Conservation (phyloP, 2,329 filamentous ascomycete genomes). For the Aspergillus floridensis region DNA sequence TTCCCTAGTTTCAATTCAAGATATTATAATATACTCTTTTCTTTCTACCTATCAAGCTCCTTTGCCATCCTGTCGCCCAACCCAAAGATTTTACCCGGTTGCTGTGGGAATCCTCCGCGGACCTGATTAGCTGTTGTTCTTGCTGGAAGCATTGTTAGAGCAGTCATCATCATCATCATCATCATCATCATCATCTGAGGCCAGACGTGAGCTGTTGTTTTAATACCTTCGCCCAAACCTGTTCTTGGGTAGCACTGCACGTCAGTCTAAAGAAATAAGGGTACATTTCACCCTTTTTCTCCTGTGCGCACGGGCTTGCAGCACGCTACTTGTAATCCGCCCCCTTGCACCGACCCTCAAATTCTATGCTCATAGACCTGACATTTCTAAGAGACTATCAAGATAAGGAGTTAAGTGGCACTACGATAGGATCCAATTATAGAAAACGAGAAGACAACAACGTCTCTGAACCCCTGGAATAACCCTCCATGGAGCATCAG, state of each 20-base stretch:
- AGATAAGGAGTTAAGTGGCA: neutral
- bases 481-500: slow-evolving; percentile 10
- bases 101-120: slow-evolving; percentile 1
- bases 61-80: neutral
- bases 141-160: neutral
- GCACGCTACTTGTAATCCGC: neutral
- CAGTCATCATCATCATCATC: neutral
- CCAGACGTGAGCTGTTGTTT: neutral
- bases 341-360: neutral
- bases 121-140: neutral
- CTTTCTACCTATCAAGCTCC: neutral
- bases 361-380: neutral
- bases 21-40: neutral
- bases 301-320: slow-evolving; percentile 1
- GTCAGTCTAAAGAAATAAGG: neutral
- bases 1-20: neutral
- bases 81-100: neutral
- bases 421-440: neutral
- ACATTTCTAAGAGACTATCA: neutral
- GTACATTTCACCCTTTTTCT: neutral
- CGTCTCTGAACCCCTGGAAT: neutral
- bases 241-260: neutral
- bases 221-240: neutral
- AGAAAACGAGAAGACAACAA: neutral
- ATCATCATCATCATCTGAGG: neutral